A percentile compares a stretch with the other conserved stretches of the same genome.
These are phyloP conservation scores for Pseudogymnoascus sp. DNA, from an alignment of 2,329 filamentous ascomycete species.

Conservation along the genomic window DNA sequence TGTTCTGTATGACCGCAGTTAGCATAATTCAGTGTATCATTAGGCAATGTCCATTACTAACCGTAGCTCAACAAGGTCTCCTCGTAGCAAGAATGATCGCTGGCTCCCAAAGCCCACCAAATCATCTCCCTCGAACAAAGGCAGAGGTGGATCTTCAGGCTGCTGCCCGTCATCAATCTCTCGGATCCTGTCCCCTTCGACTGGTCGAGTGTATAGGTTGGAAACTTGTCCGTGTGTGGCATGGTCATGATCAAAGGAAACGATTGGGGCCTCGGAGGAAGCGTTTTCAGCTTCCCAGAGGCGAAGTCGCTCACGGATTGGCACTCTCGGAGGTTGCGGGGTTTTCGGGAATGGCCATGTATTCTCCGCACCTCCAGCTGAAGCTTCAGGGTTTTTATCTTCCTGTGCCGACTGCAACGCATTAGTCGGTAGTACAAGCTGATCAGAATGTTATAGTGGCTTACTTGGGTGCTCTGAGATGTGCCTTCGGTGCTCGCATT, in stretches of 20 bases:
- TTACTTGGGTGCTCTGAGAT: not conserved
- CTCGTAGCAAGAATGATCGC: conserved; percentile 26
- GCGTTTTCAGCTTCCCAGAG: not conserved
- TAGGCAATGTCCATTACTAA: conserved; percentile 15
- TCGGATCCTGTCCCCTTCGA: not conserved
- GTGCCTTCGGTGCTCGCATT: not conserved
- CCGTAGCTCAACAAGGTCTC: conserved; percentile 29
- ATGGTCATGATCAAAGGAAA: not conserved
- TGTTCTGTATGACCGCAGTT: conserved; percentile 16
- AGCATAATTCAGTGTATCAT: not conserved
- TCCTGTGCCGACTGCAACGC: not conserved
- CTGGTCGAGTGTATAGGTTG: conserved; percentile 1
- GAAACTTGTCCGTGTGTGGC: not conserved
- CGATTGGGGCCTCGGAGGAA: not conserved
- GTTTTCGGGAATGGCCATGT: not conserved
- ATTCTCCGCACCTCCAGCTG: not conserved
- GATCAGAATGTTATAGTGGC: not conserved
- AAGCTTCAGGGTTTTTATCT: not conserved
- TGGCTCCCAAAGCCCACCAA: conserved; percentile 36
- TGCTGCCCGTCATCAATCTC: not conserved
- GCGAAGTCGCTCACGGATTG: conserved; percentile 8
- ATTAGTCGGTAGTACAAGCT: not conserved
- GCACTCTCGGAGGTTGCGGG: not conserved
- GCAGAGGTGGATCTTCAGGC: conserved; percentile 15
- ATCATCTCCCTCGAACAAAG: conserved; percentile 37